phyloP scores from a whole-genome alignment of 108 stramenopile species.

The Aurantiochytrium sp. region DNA sequence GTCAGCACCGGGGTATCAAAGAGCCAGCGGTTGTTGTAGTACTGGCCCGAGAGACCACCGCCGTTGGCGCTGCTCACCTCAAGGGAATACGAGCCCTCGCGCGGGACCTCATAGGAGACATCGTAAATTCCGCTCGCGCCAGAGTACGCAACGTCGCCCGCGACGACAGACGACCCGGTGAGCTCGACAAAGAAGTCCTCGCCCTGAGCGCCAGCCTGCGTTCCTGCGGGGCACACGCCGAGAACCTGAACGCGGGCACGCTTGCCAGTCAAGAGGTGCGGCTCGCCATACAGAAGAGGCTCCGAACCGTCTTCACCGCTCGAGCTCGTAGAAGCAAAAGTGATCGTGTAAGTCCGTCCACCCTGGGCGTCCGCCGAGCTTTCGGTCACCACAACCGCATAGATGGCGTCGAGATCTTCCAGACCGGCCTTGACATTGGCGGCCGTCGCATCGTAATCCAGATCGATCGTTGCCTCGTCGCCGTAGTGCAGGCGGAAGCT shows the following conservation, averaged over 20 bases:
- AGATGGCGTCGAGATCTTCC: constrained; percentile 41
- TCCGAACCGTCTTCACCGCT: not conserved
- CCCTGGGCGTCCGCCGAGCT: not conserved
- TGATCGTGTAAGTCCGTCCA: constrained; percentile 29
- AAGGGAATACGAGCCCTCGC: constrained; percentile 59
- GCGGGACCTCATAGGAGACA: constrained; percentile 58
- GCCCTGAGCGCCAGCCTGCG: constrained; percentile 58
- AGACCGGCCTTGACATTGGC: constrained; percentile 36
- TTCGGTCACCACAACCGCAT: constrained; percentile 35
- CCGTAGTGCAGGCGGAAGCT: constrained; percentile 31
- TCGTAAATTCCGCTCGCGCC: constrained; percentile 50
- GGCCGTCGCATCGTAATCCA: constrained; percentile 10
- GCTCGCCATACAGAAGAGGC: constrained; percentile 45
- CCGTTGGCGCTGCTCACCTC: constrained; percentile 45
- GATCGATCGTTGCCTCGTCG: not conserved
- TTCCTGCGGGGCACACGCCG: constrained; percentile 20
- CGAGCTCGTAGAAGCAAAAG: not conserved
- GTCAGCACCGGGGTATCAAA: constrained; percentile 50
- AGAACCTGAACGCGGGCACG: constrained; percentile 13
- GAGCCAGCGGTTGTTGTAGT: constrained; percentile 75
- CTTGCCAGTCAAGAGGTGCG: constrained; percentile 39
- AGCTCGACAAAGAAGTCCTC: constrained; percentile 54
- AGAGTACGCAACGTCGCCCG: constrained; percentile 42
- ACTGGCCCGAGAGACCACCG: constrained; percentile 69
- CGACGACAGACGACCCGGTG: constrained; percentile 40